Base-by-base conservation (phyloP, 1,284 basidiomycete species). In the Pascua sp. region DNA sequence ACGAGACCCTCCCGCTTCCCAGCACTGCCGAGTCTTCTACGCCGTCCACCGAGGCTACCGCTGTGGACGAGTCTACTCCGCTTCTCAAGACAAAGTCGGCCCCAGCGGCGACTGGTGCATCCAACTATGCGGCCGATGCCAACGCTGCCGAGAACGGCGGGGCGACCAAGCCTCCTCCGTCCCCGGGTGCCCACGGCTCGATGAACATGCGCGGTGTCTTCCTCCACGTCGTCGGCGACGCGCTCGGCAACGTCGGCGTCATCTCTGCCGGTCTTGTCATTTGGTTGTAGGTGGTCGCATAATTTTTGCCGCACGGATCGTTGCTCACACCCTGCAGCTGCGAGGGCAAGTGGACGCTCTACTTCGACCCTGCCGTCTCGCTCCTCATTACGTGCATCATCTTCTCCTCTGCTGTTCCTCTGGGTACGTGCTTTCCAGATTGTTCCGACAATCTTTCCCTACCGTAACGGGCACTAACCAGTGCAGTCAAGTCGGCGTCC, bases 131-230 rank as follows among this genome's bases (percentile, higher is more conserved):
- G 32, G 45, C 39, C 16, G 49, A 61, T 51, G 24, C 52, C 49
- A 37, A 16, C 59, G 32, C 53, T 46, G 48, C 58, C 44, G 48
- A 61, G 55, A 49, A 55, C 50, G 52, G 56, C 24, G 50, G 49
- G 18, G 56, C 47, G n/a, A 41, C 42, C 16, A 47, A 32, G 24
- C 24, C 24, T 32, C 24, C 24, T 32, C 24, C 24, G 24, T 32
- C 24, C 24, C 24, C 24, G 4, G 24, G 24, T 32, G 24, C 39
- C 2, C 88, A 90, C 70, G 80, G 77, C 4, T 90, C 87, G 7
- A 98, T 99, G 95, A 99, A 98, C 79, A 98, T 98, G 93, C 89
- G 82, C 39, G 96, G 93, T 37, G 83, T 98, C 4, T 83, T 98
- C 56, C 79, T 98, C 24, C 96, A 98, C 77, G 95, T 98, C 32